phyloP scores from a whole-genome alignment of 768 basidiomycete species.

The Termitomyces titanicus region DNA sequence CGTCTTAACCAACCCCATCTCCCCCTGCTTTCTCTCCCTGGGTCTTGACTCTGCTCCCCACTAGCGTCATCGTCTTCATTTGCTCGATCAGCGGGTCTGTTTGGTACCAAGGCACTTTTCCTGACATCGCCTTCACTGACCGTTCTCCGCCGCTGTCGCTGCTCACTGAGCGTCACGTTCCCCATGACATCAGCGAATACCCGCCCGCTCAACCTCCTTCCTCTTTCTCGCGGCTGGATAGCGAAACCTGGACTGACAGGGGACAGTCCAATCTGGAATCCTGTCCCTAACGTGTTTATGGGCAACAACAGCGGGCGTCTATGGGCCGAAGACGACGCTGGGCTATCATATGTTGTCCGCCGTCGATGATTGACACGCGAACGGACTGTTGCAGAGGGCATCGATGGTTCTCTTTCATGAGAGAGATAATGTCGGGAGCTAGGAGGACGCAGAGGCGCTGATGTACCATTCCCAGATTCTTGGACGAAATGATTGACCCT shows the following conservation, averaged over 20 bases:
- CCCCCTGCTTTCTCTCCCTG: background rate
- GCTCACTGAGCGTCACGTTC: constrained; percentile 18
- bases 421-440: background rate
- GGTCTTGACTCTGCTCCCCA: too few relatives aligned
- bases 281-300: constrained; percentile 39
- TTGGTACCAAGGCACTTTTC: constrained; percentile 11
- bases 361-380: constrained; percentile 1
- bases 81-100: constrained; percentile 8
- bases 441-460: background rate
- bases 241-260: constrained; percentile 77
- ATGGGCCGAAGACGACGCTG: background rate
- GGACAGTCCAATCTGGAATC: constrained; percentile 74
- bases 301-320: constrained; percentile 24
- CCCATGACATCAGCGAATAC: constrained; percentile 29
- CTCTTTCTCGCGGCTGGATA: constrained; percentile 53
- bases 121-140: constrained; percentile 49
- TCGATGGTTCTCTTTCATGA: background rate
- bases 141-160: constrained; percentile 36
- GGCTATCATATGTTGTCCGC: constrained; percentile 8
- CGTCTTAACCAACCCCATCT: constrained; percentile 28
- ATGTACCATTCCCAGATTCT: background rate
- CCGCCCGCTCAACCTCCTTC: constrained; percentile 38
- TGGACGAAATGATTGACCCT: background rate
- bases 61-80: constrained; percentile 1
- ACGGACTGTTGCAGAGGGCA: background rate